A percentile compares a stretch with the other conserved stretches of the same genome.
phyloP scores from a whole-genome alignment of 345 rosid species.

The Sonneratia caseolaris region DNA sequence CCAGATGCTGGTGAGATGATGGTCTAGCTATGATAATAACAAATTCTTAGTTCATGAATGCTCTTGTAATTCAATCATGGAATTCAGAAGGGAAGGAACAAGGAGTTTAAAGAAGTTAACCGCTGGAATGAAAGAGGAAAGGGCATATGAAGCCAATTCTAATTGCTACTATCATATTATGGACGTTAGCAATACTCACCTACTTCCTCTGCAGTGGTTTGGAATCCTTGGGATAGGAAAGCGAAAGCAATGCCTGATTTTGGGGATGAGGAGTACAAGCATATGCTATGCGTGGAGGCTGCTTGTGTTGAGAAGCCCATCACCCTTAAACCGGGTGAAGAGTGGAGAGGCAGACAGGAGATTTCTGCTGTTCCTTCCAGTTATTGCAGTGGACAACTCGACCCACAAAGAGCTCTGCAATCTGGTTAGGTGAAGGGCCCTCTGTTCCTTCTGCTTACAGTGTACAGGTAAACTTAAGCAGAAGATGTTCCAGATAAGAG shows the following conservation, averaged over 20 bases:
- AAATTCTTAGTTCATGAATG: background rate
- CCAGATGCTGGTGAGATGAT: slow-evolving; percentile 52
- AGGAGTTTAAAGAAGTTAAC: background rate
- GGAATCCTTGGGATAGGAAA: slow-evolving; percentile 64
- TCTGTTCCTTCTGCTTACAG: background rate
- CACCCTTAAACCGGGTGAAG: slow-evolving; percentile 50
- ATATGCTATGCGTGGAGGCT: slow-evolving; percentile 54
- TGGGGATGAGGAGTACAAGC: slow-evolving; percentile 50
- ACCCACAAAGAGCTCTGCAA: slow-evolving; percentile 32
- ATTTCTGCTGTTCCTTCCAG: slow-evolving; percentile 49
- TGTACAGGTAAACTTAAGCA: slow-evolving; percentile 16
- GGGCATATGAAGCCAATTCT: background rate
- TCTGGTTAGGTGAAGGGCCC: slow-evolving; percentile 9
- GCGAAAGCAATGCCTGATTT: slow-evolving; percentile 45
- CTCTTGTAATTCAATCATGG: background rate
- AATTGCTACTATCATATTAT: background rate
- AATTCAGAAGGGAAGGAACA: background rate
- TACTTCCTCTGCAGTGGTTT: slow-evolving; percentile 34
- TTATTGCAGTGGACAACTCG: slow-evolving; percentile 57
- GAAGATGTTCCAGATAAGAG: no score
- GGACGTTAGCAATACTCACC: background rate
- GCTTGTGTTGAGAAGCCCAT: slow-evolving; percentile 51
- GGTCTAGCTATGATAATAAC: background rate
- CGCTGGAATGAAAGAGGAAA: background rate
- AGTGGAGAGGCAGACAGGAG: slow-evolving; percentile 53